Conservation (phyloP, 495 filamentous ascomycete genomes). For the Chaetomium tenue region DNA sequence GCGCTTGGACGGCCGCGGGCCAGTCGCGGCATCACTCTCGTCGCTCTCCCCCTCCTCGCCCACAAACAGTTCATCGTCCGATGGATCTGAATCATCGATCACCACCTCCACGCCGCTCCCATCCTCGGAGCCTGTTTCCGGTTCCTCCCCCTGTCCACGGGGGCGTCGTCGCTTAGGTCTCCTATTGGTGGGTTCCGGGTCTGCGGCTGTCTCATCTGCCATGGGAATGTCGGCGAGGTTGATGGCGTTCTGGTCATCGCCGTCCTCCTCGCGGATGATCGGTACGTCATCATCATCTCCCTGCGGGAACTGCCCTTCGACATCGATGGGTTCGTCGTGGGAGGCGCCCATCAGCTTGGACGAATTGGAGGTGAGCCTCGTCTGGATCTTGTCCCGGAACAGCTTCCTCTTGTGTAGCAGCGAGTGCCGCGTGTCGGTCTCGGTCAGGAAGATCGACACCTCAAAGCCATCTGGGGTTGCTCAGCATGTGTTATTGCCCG, state of each 20-base stretch:
- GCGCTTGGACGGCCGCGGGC: slow-evolving; percentile 45
- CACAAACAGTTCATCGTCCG: slow-evolving; percentile 40
- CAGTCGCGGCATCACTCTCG: slow-evolving; percentile 29
- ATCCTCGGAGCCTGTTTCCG: slow-evolving; percentile 30
- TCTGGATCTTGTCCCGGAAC: slow-evolving; percentile 57
- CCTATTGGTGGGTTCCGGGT: slow-evolving; percentile 34
- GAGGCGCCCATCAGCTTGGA: slow-evolving; percentile 57
- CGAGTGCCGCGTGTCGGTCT: slow-evolving; percentile 82
- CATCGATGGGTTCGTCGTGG: slow-evolving; percentile 50
- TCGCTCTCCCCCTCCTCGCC: slow-evolving; percentile 23
- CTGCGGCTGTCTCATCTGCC: slow-evolving; percentile 36
- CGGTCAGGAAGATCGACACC: slow-evolving; percentile 87
- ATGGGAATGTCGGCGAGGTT: slow-evolving; percentile 48
- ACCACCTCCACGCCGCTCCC: slow-evolving; percentile 29
- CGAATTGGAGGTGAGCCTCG: slow-evolving; percentile 56
- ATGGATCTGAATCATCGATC: slow-evolving; percentile 22
- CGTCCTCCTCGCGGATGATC: slow-evolving; percentile 40
- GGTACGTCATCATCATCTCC: slow-evolving; percentile 39
- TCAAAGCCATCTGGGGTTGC: slow-evolving; percentile 81
- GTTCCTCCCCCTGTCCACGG: slow-evolving; percentile 25
- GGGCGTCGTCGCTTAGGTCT: slow-evolving; percentile 32
- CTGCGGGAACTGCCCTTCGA: slow-evolving; percentile 41
- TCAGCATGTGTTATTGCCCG: background rate
- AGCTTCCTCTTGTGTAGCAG: slow-evolving; percentile 80
- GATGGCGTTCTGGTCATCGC: slow-evolving; percentile 39